Base-by-base conservation (phyloP, 2,329 filamentous ascomycete species). In the Mycogone perniciosa region DNA sequence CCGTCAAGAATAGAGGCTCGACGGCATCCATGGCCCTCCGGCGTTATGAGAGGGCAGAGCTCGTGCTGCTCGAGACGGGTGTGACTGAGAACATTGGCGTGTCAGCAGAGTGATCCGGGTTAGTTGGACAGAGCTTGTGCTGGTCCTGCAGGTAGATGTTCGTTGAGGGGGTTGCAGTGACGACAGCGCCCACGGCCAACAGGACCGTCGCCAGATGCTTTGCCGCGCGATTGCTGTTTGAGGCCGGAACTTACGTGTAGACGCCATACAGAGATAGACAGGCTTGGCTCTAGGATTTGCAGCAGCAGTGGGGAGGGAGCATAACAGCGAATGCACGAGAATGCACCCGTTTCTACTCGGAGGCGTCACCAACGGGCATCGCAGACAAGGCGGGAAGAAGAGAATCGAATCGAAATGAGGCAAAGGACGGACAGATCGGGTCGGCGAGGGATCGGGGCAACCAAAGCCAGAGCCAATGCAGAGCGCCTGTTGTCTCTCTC, bases 11-110 rank as follows among this genome's bases (percentile, higher is more conserved):
- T 26, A 44, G 53, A 48, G 53, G 34, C 44, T 60, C 55, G 50
- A 54, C 46, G 42, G 55, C 55, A 46, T 60, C 58, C 58, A 61
- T 61, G 46, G 52, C 54, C 55, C 37, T 45, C 47, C 34, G 39
- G 31, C 29, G 47, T 29, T 44, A 53, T 47, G 51, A 38, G 31
- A 33, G 51, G 51, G 46, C 34, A 45, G 52, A 54, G 48, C 51
- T 52, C 48, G 50, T 49, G 50, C 31, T 54, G 50, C 50, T 53
- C 53, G 44, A 52, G 43, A 43, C 41, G 35, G 50, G 40, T 31
- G 50, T 47, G 41, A 39, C 51, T 53, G 34, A 26, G 39, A 27
- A 35, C 31, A 39, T 31, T 5, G 33, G 38, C 38, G 29, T 5
- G 46, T 50, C 38, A 50, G 51, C 43, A 44, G 9, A 43, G 13